A percentile compares a stretch with the other conserved stretches of the same genome.
phyloP scores from a whole-genome alignment of 2,329 filamentous ascomycete genomes.

The Calonectria multiphialidica region DNA sequence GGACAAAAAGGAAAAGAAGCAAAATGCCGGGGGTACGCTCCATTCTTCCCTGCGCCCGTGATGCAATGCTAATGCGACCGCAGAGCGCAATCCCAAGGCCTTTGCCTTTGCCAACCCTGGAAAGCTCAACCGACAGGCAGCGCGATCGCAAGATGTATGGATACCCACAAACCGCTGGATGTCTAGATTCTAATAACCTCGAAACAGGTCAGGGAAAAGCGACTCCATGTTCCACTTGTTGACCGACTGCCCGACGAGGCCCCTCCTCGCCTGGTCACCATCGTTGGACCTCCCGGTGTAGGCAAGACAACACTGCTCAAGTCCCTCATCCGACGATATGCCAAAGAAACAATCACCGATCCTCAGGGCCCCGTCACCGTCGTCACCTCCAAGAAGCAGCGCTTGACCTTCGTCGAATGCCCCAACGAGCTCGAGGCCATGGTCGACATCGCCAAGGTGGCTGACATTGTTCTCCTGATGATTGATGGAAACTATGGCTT shows the following conservation, averaged over 20 bases:
- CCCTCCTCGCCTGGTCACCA: slow-evolving; percentile 90
- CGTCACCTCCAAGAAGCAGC: slow-evolving; percentile 94
- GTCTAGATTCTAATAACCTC: slow-evolving; percentile 37
- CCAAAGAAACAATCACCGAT: slow-evolving; percentile 92
- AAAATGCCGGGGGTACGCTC: slow-evolving; percentile 66
- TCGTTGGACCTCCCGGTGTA: slow-evolving; percentile 94
- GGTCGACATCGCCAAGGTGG: slow-evolving; percentile 97
- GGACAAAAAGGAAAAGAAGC: slow-evolving; percentile 81
- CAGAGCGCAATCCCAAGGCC: slow-evolving; percentile 87
- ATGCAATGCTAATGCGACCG: slow-evolving; percentile 37
- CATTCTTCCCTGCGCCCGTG: neutral
- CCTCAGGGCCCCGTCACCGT: slow-evolving; percentile 95
- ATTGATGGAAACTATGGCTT: slow-evolving; percentile 99
- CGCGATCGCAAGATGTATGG: slow-evolving; percentile 77
- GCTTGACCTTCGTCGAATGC: slow-evolving; percentile 95
- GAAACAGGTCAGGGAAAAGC: slow-evolving; percentile 88
- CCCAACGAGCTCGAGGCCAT: slow-evolving; percentile 97
- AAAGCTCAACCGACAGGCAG: slow-evolving; percentile 80
- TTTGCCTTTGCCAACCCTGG: slow-evolving; percentile 89
- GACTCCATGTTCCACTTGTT: slow-evolving; percentile 95
- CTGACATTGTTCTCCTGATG: slow-evolving; percentile 96
- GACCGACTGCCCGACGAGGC: slow-evolving; percentile 96
- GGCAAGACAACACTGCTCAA: slow-evolving; percentile 97
- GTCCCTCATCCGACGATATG: slow-evolving; percentile 92
- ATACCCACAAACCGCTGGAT: neutral